phyloP scores from a whole-genome alignment of 805 yeast species.

The Lachancea mirantina region DNA sequence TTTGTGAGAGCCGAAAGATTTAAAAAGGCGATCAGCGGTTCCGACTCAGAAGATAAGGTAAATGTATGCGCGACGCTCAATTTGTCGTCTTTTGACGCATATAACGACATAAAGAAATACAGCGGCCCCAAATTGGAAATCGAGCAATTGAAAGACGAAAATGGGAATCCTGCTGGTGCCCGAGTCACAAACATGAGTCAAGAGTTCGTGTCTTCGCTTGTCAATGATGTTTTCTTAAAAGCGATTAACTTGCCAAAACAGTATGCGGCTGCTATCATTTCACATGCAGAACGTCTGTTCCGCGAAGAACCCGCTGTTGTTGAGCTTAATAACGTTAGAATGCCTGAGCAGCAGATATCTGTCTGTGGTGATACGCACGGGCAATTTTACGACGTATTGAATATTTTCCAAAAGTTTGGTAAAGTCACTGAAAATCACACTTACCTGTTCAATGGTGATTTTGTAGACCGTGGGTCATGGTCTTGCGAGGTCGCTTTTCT shows the following conservation, averaged over 20 bases:
- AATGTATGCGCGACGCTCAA: slow-evolving; percentile 25
- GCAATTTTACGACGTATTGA: slow-evolving; percentile 83
- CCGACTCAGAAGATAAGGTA: slow-evolving; percentile 37
- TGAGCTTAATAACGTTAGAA: slow-evolving; percentile 45
- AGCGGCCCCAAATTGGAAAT: slow-evolving; percentile 25
- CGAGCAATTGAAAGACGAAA: slow-evolving; percentile 25
- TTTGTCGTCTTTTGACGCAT: slow-evolving; percentile 27
- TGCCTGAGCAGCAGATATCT: slow-evolving; percentile 43
- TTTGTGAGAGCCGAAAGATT: slow-evolving; percentile 69
- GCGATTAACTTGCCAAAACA: slow-evolving; percentile 74
- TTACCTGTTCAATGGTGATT: slow-evolving; percentile 91
- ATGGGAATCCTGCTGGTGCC: slow-evolving; percentile 22
- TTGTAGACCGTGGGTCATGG: slow-evolving; percentile 98
- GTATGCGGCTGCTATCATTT: slow-evolving; percentile 75
- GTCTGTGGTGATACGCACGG: slow-evolving; percentile 98
- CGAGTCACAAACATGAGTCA: slow-evolving; percentile 38
- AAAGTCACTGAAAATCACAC: slow-evolving; percentile 54
- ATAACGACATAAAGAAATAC: slow-evolving; percentile 26
- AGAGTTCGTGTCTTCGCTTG: slow-evolving; percentile 56
- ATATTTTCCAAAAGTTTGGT: slow-evolving; percentile 72
- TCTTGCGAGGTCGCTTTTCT: slow-evolving; percentile 90
- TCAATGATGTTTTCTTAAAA: slow-evolving; percentile 55
- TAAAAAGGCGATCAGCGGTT: slow-evolving; percentile 78
- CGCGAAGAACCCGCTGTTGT: slow-evolving; percentile 64
- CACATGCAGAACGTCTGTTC: slow-evolving; percentile 61